These are phyloP conservation scores for Artemisia argyi DNA, from an alignment of 129 eudicot species.

Conservation along the genomic window DNA sequence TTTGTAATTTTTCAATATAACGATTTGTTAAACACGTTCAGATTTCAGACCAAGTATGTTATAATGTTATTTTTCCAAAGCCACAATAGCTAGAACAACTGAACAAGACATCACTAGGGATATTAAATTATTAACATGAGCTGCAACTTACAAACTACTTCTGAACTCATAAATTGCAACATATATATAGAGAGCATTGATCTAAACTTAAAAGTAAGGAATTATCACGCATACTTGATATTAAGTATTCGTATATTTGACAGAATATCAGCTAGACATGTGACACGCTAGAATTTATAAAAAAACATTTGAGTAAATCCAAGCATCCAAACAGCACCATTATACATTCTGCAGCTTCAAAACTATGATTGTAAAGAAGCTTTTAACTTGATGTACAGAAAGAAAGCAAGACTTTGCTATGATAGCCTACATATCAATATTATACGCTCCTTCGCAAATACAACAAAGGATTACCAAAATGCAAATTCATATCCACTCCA, in stretches of 20 bases:
- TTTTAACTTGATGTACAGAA: conserved; percentile 16
- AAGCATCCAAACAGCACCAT: conserved; percentile 15
- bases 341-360: conserved; percentile 15
- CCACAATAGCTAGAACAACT: neutral
- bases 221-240: neutral
- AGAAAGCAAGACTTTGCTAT: conserved; percentile 6
- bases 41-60: neutral
- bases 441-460: conserved; percentile 4
- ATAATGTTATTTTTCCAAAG: neutral
- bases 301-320: neutral
- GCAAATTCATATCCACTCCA: conserved; percentile 25
- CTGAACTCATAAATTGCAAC: too few relatives aligned
- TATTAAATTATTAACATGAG: too few relatives aligned
- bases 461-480: conserved; percentile 24
- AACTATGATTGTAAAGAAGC: conserved; percentile 14
- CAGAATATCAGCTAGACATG: neutral
- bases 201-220: too few relatives aligned
- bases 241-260: neutral
- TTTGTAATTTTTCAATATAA: neutral
- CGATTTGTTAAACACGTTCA: neutral
- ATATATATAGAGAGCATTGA: too few relatives aligned
- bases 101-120: too few relatives aligned
- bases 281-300: conserved; percentile 1
- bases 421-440: conserved; percentile 23
- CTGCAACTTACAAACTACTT: too few relatives aligned